Conservation (phyloP, 2,329 filamentous ascomycete genomes). For the Penicillium freii region DNA sequence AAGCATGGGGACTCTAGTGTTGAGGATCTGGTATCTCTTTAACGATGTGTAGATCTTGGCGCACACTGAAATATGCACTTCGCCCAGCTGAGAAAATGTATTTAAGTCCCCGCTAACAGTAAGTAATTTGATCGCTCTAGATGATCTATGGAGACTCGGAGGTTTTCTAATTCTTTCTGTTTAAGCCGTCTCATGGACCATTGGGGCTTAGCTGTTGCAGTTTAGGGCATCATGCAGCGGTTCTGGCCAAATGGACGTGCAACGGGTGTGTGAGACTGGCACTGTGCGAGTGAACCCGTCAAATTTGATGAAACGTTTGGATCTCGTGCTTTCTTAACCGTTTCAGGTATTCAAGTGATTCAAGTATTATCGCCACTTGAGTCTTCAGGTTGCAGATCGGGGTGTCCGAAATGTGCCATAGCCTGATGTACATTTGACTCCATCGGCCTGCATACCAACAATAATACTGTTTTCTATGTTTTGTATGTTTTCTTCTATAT, state of each 20-base stretch:
- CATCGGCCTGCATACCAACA: conserved; percentile 7
- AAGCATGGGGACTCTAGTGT: background rate
- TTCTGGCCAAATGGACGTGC: conserved; percentile 26
- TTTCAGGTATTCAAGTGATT: conserved; percentile 13
- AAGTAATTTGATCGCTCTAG: background rate
- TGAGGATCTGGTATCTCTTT: background rate
- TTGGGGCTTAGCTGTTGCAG: conserved; percentile 35
- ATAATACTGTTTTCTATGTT: conserved; percentile 5
- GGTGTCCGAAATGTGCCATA: conserved; percentile 15
- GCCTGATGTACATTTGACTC: background rate
- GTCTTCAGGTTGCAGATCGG: conserved; percentile 15
- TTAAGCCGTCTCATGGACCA: conserved; percentile 27
- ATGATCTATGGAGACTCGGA: conserved; percentile 2
- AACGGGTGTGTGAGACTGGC: conserved; percentile 22
- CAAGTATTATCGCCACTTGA: conserved; percentile 13
- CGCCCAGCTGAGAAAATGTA: conserved; percentile 5
- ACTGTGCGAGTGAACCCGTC: conserved; percentile 14
- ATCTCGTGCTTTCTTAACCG: background rate
- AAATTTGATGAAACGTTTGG: conserved; percentile 16
- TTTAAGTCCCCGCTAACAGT: background rate
- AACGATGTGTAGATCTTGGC: conserved; percentile 5
- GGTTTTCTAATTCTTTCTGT: background rate
- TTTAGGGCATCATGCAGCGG: conserved; percentile 28
- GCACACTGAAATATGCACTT: conserved; percentile 7
- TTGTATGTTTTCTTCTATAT: background rate